Evolutionary conservation across 345 rosid genomes (phyloP).

Genomic region (Populus tremula): DNA sequence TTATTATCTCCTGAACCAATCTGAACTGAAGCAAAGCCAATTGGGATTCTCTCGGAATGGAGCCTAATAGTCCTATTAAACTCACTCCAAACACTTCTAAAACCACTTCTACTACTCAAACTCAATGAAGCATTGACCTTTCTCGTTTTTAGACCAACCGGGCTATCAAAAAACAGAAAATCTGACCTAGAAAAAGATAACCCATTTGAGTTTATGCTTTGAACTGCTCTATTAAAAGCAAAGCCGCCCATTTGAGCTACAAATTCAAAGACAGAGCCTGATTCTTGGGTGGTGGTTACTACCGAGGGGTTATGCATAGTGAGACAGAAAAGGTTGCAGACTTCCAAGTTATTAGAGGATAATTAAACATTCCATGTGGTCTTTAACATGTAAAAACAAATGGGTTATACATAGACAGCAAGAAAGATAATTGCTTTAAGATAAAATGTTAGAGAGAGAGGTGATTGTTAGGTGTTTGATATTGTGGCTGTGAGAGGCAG

Average conservation of each 20-base stretch:
- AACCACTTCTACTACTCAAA: conserved; percentile 42
- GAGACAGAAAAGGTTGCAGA: background rate
- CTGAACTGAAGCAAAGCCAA: conserved; percentile 70
- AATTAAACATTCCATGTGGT: conserved; percentile 29
- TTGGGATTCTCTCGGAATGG: conserved; percentile 75
- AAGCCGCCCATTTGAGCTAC: conserved; percentile 49
- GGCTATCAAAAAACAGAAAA: conserved; percentile 45
- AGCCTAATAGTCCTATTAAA: conserved; percentile 62
- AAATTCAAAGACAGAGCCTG: conserved; percentile 49
- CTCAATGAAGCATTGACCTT: conserved; percentile 49
- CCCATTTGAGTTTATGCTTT: conserved; percentile 42
- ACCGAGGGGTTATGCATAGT: conserved; percentile 68
- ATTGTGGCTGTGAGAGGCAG: background rate
- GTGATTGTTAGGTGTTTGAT: background rate
- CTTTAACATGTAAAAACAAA: conserved; percentile 14
- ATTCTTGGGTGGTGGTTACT: conserved; percentile 44
- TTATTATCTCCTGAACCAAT: conserved; percentile 41
- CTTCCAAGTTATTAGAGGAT: background rate
- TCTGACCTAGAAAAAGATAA: conserved; percentile 46
- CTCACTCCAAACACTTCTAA: conserved; percentile 48
- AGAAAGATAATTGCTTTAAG: background rate
- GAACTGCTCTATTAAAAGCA: conserved; percentile 39
- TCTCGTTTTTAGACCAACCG: conserved; percentile 30
- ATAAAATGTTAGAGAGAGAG: background rate
- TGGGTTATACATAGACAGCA: background rate